Base-by-base conservation (phyloP, 495 filamentous ascomycete species). In the Entonaema liquescens region DNA sequence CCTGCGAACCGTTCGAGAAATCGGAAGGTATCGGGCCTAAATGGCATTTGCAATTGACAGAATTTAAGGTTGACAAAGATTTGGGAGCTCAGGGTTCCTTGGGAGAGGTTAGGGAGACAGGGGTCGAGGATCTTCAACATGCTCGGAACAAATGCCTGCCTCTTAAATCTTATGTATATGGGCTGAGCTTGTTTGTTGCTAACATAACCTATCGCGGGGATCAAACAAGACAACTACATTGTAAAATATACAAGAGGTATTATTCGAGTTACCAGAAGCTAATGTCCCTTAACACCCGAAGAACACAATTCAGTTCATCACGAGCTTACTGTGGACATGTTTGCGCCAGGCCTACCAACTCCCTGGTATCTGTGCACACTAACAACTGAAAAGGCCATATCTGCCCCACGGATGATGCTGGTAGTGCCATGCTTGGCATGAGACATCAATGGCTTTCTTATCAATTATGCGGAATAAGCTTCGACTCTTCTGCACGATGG, bases 241-340 rank as follows among this genome's bases (percentile, higher is more conserved):
- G 56, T 67, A 42, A 36, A 53, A 33, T 40, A 64, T 52, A 15
- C 11, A 33, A 33, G 31, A 33, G 31, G 31, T 28, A 61, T 61
- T 15, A 13, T 62, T 42, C 56, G 36, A 49, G 31, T 23, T 67
- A 64, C 49, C 5, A 47, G 12, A 49, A 56, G 12, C 29, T 15
- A 17, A 36, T 23, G 26, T 47, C 15, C 54, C n/a, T 54, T 63
- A 36, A 53, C 29, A 67, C 42, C 59, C 44, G 36, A 67, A 64
- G 38, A 21, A 19, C 38, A 33, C 60, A 52, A 57, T 56, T 40
- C 60, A 44, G 5, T 13, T 26, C 40, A 55, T 72, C 65, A 68
- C 70, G 65, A 73, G 70, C 70, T 73, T 73, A 73, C 70, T 73
- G 62, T 73, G 65, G 70, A 17, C 56, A 62, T 73, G 70, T 73